Conservation (phyloP, 2,329 filamentous ascomycete genomes). For the Pseudocercospora fuligena region DNA sequence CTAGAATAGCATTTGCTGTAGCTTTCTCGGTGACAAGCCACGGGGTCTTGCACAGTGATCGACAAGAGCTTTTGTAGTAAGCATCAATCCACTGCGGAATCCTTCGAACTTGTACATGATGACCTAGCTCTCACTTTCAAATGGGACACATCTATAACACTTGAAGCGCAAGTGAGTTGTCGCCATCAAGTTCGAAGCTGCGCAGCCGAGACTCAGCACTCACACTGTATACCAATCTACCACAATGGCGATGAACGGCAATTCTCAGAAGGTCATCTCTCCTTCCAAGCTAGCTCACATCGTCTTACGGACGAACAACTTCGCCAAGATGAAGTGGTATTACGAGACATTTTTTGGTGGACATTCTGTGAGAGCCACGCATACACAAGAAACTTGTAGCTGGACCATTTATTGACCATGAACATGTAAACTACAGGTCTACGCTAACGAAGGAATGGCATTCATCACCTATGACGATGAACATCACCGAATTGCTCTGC, state of each 20-base stretch:
- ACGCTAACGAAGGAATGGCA: constrained; percentile 27
- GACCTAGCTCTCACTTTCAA: background rate
- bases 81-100: background rate
- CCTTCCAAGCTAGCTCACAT: constrained; percentile 33
- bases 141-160: background rate
- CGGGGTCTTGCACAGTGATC: background rate
- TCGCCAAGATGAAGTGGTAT: constrained; percentile 32
- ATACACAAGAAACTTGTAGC: no score
- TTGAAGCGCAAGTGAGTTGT: background rate
- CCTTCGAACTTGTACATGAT: background rate
- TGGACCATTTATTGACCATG: no score
- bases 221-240: background rate
- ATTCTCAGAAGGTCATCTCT: background rate
- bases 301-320: constrained; percentile 35
- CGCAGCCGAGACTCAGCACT: background rate
- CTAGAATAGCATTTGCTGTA: background rate
- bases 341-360: constrained; percentile 37
- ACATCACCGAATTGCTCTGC: constrained; percentile 36
- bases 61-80: background rate
- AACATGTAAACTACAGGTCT: background rate
- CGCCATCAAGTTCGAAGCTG: background rate
- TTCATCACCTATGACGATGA: constrained; percentile 39
- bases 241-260: background rate
- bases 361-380: background rate
- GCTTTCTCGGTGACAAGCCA: background rate